phyloP scores from a whole-genome alignment of 495 filamentous ascomycete genomes.

The Talaromyces thailandensis region DNA sequence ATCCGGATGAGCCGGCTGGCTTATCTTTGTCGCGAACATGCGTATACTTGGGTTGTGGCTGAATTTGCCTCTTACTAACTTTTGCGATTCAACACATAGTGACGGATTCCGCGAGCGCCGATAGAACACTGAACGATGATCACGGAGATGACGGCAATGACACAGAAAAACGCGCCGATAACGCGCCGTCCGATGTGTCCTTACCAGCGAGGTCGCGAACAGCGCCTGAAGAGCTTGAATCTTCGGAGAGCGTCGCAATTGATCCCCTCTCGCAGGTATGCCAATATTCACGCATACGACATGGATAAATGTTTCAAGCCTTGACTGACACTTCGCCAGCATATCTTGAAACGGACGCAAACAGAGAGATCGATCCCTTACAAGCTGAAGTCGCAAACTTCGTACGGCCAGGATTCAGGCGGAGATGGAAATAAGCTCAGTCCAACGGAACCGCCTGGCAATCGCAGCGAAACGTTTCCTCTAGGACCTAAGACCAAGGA shows the following conservation, averaged over 20 bases:
- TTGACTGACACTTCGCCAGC: constrained; percentile 30
- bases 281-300: constrained; percentile 9
- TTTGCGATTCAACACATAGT: background rate
- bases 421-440: constrained; percentile 33
- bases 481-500: constrained; percentile 45
- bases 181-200: background rate
- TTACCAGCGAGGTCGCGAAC: background rate
- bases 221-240: background rate
- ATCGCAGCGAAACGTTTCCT: constrained; percentile 31
- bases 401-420: constrained; percentile 43
- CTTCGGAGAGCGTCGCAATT: background rate
- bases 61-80: background rate
- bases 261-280: constrained; percentile 1
- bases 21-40: background rate
- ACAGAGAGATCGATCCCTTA: constrained; percentile 61
- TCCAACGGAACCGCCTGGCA: constrained; percentile 24
- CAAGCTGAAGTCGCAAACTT: constrained; percentile 51
- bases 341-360: constrained; percentile 79
- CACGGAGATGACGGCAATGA: constrained; percentile 1
- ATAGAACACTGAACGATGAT: constrained; percentile 3
- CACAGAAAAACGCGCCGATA: constrained; percentile 7
- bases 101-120: background rate
- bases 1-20: background rate
- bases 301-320: too few relatives aligned
- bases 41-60: background rate